phyloP scores from a whole-genome alignment of 2,329 filamentous ascomycete species.

The Aspergillus sp. region DNA sequence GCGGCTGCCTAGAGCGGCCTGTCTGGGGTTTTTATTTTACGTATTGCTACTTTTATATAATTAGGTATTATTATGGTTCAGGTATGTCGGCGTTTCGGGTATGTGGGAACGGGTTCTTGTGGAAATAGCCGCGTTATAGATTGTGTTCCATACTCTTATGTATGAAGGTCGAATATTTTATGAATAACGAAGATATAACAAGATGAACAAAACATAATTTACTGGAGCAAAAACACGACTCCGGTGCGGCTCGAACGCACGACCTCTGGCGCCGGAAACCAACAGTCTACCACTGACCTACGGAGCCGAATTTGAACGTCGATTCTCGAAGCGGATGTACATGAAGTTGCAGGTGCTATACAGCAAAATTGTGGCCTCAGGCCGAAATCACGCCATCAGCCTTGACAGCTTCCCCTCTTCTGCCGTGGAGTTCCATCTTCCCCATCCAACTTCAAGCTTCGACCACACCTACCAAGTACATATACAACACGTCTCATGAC shows the following conservation, averaged over 20 bases:
- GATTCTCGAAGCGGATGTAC: not conserved
- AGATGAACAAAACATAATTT: not conserved
- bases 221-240: slow-evolving; percentile 3
- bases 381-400: slow-evolving; percentile 11
- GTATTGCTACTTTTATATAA: not conserved
- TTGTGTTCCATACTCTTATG: not conserved
- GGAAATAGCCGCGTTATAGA: not conserved
- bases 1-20: slow-evolving; percentile 44
- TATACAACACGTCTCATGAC: not conserved
- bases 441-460: not conserved
- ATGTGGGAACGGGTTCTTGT: not conserved
- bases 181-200: not conserved
- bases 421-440: not conserved
- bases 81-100: not conserved
- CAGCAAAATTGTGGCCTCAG: not conserved
- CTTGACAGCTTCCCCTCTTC: slow-evolving; percentile 2
- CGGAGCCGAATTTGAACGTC: not conserved
- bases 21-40: not conserved
- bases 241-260: slow-evolving; percentile 12
- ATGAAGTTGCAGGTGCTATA: not conserved
- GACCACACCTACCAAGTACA: not conserved
- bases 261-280: slow-evolving; percentile 14
- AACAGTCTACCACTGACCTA: not conserved
- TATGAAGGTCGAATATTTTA: not conserved
- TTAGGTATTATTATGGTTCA: not conserved